Conservation (phyloP, 2,329 filamentous ascomycete genomes). For the Annulohypoxylon truncatum region DNA sequence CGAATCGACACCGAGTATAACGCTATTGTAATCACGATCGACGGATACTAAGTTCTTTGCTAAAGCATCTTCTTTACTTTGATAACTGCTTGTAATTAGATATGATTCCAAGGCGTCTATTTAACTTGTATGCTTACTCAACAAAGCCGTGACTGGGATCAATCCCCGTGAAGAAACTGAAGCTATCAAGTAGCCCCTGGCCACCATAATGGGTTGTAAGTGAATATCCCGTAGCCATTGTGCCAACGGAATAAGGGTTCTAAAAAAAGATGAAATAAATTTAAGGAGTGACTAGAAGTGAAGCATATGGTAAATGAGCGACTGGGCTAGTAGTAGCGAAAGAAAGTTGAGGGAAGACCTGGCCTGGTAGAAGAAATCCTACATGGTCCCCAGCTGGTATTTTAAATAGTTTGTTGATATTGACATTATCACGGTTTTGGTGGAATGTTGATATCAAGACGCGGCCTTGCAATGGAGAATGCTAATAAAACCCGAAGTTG, state of each 20-base stretch:
- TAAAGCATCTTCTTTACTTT: conserved; percentile 56
- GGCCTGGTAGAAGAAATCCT: background rate
- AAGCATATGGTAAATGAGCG: conserved; percentile 39
- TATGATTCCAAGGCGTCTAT: background rate
- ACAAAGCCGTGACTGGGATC: conserved; percentile 78
- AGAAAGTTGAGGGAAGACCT: conserved; percentile 23
- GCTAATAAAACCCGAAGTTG: conserved; percentile 43
- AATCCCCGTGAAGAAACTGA: conserved; percentile 61
- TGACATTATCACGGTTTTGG: conserved; percentile 29
- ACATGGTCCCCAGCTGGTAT: conserved; percentile 21
- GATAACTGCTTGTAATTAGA: conserved; percentile 53
- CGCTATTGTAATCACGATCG: conserved; percentile 54
- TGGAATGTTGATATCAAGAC: conserved; percentile 43
- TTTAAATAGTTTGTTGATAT: conserved; percentile 36
- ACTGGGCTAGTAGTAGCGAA: conserved; percentile 34
- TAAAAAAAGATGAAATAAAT: conserved; percentile 19
- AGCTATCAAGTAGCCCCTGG: conserved; percentile 53
- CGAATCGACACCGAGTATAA: conserved; percentile 61
- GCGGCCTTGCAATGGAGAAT: conserved; percentile 42
- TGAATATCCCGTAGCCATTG: conserved; percentile 46
- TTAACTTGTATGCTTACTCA: conserved; percentile 60
- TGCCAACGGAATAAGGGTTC: background rate
- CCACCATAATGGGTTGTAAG: conserved; percentile 49
- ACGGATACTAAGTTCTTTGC: conserved; percentile 56
- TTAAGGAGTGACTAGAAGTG: conserved; percentile 46